Percentiles rank a stretch among this genome's conserved stretches.
These are phyloP conservation scores for Alternaria sp. DNA, from an alignment of 2,329 filamentous ascomycete genomes.

Conservation along the genomic window DNA sequence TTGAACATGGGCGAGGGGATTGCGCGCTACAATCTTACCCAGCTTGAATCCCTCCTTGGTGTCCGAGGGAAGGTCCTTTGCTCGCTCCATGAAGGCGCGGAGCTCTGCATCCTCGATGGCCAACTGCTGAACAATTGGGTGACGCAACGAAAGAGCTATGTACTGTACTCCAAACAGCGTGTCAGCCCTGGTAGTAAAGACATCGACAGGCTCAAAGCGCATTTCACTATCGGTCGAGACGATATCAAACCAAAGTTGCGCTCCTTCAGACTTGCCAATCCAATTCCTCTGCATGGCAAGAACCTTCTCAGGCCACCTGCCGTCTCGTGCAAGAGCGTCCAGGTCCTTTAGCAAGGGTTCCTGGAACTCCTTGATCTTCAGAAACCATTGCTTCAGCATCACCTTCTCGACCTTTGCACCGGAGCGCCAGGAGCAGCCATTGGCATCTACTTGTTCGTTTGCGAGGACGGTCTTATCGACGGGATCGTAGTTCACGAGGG, in stretches of 20 bases:
- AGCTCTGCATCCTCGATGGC: conserved; percentile 68
- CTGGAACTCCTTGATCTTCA: conserved; percentile 80
- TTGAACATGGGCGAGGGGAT: conserved; percentile 60
- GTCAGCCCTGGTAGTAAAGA: conserved; percentile 85
- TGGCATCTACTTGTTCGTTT: conserved; percentile 90
- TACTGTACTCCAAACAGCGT: conserved; percentile 90
- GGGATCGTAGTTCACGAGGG: conserved; percentile 88
- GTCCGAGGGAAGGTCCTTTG: conserved; percentile 61
- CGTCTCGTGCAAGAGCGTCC: conserved; percentile 66
- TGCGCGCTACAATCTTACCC: conserved; percentile 47
- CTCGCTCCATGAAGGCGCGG: conserved; percentile 68
- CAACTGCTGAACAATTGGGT: conserved; percentile 70
- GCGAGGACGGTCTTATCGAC: conserved; percentile 88
- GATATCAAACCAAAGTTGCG: conserved; percentile 73
- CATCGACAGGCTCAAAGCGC: conserved; percentile 63
- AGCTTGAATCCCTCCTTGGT: conserved; percentile 72
- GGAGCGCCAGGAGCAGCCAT: conserved; percentile 85
- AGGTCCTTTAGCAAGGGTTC: conserved; percentile 75
- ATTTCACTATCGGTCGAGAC: conserved; percentile 46
- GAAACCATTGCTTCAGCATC: conserved; percentile 86
- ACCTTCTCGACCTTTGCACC: conserved; percentile 83
- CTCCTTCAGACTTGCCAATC: conserved; percentile 80
- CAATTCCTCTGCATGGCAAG: conserved; percentile 85
- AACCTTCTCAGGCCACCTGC: conserved; percentile 82
- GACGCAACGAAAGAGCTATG: conserved; percentile 75